Evolutionary conservation across 352 stramenopile species (phyloP).

Genomic region (Albugo candida): DNA sequence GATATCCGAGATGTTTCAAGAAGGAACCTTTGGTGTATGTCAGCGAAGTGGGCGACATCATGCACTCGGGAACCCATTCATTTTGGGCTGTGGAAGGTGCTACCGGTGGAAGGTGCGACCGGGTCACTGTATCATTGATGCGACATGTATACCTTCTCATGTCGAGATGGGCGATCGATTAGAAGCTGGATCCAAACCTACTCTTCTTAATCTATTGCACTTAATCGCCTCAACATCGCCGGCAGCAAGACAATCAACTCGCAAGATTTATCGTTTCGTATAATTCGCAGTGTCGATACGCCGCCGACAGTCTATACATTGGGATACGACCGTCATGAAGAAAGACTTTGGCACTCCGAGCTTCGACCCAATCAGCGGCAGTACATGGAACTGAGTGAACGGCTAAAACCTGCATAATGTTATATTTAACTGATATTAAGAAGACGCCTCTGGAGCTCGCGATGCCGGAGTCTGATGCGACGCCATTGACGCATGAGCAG

Average conservation of each 20-base stretch:
- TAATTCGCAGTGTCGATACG: no score
- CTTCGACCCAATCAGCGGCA: conserved; percentile 38
- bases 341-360: conserved; percentile 51
- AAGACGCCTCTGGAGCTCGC: no score
- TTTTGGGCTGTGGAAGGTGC: conserved; percentile 92
- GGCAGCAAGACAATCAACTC: conserved; percentile 38
- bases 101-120: conserved; percentile 91
- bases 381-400: conserved; percentile 67
- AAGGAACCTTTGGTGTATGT: conserved; percentile 86
- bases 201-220: conserved; percentile 66
- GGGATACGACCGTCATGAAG: conserved; percentile 67
- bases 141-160: conserved; percentile 92
- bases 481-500: no score
- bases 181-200: conserved; percentile 77
- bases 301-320: no score
- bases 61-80: conserved; percentile 68
- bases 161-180: conserved; percentile 88
- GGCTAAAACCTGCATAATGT: conserved; percentile 38
- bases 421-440: no score
- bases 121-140: conserved; percentile 92
- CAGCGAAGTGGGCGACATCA: conserved; percentile 80
- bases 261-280: no score
- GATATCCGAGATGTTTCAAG: conserved; percentile 76
- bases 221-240: conserved; percentile 50
- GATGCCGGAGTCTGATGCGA: no score